Base-by-base conservation (phyloP, 2,329 filamentous ascomycete genomes). In the Coniochaeta prunicola region DNA sequence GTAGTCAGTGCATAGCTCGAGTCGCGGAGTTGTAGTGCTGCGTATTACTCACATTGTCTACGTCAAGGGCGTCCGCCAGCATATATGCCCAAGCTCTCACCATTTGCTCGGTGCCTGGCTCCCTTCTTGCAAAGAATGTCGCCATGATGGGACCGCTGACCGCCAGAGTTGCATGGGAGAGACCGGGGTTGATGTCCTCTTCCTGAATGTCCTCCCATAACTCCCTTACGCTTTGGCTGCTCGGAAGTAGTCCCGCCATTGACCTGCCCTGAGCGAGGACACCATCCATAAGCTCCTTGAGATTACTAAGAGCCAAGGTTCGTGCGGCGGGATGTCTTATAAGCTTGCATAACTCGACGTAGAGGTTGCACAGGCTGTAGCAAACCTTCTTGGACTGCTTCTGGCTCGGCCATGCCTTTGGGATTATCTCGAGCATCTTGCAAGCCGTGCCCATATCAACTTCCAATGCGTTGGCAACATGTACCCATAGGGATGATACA, bases 161-260 rank as follows among this genome's bases (percentile, higher is more conserved):
- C 58, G 77, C 73, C 58, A 81, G 72, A 31, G 80, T 71, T 1
- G 80, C 77, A 58, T 82, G 77, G 8, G 74, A 75, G 10, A 84
- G 70, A 19, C 73, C 70, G 15, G 79, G 77, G 59, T 76, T 81
- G 61, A 80, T 70, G 0, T 74, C 66, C 10, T 59, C 60, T 26
- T 58, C 21, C 30, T 64, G 59, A 6, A 66, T 61, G 13, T 45
- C n/a, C 3, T 63, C 62, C 79, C 80, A 82, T 13, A 82, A 65
- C 12, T 66, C 59, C 3, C 68, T 62, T 30, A 83, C 69, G 0
- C 67, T 64, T 55, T 71, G 64, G 4, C 66, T 62, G 1, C 68
- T 56, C 1, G 76, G 72, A 5, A 80, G 61, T 12, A 64, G 58
- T 2, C 1, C 63, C 64, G 1, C 59, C 64, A 0, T 65, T 63